These are phyloP conservation scores for Rhodotorula sphaerocarpa DNA, from an alignment of 768 basidiomycete species.

Conservation along the genomic window DNA sequence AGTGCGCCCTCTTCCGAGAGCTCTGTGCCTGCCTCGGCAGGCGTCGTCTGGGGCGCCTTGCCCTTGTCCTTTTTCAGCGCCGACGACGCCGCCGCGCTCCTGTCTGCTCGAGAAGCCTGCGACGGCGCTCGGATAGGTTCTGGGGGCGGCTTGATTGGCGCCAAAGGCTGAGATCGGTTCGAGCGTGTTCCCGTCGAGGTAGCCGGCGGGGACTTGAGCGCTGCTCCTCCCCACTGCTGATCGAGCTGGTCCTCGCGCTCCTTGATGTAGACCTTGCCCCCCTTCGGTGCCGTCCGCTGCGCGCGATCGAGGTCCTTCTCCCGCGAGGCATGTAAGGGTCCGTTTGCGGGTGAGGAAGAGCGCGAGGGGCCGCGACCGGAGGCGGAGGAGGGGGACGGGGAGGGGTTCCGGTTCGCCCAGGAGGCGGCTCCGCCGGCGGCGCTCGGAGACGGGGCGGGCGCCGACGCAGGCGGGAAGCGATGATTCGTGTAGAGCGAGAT, in stretches of 20 bases:
- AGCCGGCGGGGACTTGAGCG: too few relatives aligned
- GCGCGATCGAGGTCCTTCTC: not conserved
- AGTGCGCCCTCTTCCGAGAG: not conserved
- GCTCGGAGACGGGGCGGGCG: not conserved
- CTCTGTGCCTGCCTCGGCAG: not conserved
- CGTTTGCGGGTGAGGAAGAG: not conserved
- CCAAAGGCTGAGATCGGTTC: too few relatives aligned
- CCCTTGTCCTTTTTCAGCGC: slow-evolving; percentile 3
- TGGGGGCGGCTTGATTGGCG: too few relatives aligned
- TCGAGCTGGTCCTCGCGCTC: not conserved
- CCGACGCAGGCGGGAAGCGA: slow-evolving; percentile 3
- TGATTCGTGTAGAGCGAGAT: not conserved
- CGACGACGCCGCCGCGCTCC: too few relatives aligned
- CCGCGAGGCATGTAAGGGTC: too few relatives aligned
- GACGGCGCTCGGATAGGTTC: too few relatives aligned
- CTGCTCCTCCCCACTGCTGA: not conserved
- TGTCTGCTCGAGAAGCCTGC: too few relatives aligned
- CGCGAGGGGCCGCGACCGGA: not conserved
- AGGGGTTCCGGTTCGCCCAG: slow-evolving; percentile 1
- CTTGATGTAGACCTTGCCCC: slow-evolving; percentile 14
- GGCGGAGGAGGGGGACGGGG: not conserved
- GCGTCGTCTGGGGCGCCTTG: not conserved
- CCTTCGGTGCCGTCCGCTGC: not conserved
- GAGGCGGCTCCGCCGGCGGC: not conserved
- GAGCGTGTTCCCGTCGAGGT: too few relatives aligned